A percentile compares a stretch with the other conserved stretches of the same genome.
Evolutionary conservation across 352 stramenopile species (phyloP).

Genomic region (Pythium sukuiense): DNA sequence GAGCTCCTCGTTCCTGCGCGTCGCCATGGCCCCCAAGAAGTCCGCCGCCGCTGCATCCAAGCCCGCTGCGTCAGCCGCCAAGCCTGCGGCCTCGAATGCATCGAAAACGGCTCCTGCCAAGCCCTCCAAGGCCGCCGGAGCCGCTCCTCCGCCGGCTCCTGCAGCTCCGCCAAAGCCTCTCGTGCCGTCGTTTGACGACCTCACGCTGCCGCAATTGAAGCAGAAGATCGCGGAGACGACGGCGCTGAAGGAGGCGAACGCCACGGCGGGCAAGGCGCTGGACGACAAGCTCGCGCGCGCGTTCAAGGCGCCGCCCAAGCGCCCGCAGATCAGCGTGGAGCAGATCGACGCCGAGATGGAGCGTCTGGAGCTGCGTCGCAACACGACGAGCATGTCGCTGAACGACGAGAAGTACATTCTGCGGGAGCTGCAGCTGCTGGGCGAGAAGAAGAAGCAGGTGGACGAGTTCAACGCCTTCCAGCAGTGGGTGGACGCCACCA

Average conservation of each 20-base stretch:
- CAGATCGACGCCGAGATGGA: slow-evolving; percentile 58
- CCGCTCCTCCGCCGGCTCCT: neutral
- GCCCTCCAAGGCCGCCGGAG: neutral
- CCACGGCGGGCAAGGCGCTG: slow-evolving; percentile 55
- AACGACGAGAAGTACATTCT: slow-evolving; percentile 72
- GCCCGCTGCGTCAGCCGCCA: too few relatives aligned
- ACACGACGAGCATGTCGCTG: slow-evolving; percentile 72
- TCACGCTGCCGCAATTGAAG: slow-evolving; percentile 52
- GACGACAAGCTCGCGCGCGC: slow-evolving; percentile 71
- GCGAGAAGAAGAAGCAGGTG: slow-evolving; percentile 55
- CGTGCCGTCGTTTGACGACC: slow-evolving; percentile 8
- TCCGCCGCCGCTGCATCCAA: neutral
- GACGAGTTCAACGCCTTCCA: slow-evolving; percentile 59
- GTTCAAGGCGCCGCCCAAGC: slow-evolving; percentile 70
- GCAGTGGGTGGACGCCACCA: slow-evolving; percentile 48
- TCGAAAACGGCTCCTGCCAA: too few relatives aligned
- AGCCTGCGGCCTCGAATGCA: neutral
- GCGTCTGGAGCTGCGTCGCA: slow-evolving; percentile 56
- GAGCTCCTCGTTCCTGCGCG: neutral
- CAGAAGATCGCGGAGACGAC: slow-evolving; percentile 40
- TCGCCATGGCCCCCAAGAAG: slow-evolving; percentile 9
- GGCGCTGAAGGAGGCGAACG: slow-evolving; percentile 47
- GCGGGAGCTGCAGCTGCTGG: slow-evolving; percentile 63
- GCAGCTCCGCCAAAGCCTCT: neutral
- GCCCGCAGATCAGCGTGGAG: slow-evolving; percentile 51